Evolutionary conservation across 305 asterid genomes (phyloP).

Genomic region (Monarda citriodora): DNA sequence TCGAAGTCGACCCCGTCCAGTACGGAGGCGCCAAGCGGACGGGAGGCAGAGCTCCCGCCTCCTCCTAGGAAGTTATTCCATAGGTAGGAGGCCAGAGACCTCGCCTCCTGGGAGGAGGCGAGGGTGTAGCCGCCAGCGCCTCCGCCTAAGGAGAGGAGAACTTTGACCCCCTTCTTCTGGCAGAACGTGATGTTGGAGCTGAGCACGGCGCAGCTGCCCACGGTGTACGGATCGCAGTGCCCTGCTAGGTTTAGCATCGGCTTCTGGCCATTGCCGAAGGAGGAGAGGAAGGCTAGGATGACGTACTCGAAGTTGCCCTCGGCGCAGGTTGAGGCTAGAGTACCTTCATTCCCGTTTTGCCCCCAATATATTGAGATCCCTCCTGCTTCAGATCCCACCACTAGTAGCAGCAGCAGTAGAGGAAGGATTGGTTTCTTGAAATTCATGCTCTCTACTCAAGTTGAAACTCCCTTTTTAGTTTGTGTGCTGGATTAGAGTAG

Average conservation of each 20-base stretch:
- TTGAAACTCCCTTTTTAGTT: neutral
- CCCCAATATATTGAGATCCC: conserved; percentile 59
- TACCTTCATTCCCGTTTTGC: conserved; percentile 55
- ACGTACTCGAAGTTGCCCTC: conserved; percentile 43
- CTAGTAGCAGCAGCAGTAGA: conserved; percentile 27
- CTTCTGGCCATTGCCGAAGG: conserved; percentile 44
- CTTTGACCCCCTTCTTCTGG: conserved; percentile 45
- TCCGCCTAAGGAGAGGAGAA: conserved; percentile 53
- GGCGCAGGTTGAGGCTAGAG: conserved; percentile 45
- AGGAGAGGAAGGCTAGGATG: conserved; percentile 46
- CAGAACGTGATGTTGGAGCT: conserved; percentile 47
- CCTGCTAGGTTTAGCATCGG: conserved; percentile 53
- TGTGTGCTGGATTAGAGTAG: conserved; percentile 2
- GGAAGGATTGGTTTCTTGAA: conserved; percentile 26
- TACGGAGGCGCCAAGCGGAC: conserved; percentile 44
- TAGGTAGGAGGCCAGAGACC: conserved; percentile 38
- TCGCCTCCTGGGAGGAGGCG: conserved; percentile 37
- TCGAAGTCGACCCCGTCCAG: conserved; percentile 61
- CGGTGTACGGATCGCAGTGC: conserved; percentile 52
- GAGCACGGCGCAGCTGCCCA: conserved; percentile 28
- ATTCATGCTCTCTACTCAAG: conserved; percentile 17
- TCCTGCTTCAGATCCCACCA: conserved; percentile 42
- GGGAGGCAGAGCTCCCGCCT: conserved; percentile 31
- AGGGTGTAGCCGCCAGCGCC: conserved; percentile 52
- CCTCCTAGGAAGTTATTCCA: conserved; percentile 61